phyloP scores from a whole-genome alignment of 108 stramenopile species.

The Fragilaria radians region DNA sequence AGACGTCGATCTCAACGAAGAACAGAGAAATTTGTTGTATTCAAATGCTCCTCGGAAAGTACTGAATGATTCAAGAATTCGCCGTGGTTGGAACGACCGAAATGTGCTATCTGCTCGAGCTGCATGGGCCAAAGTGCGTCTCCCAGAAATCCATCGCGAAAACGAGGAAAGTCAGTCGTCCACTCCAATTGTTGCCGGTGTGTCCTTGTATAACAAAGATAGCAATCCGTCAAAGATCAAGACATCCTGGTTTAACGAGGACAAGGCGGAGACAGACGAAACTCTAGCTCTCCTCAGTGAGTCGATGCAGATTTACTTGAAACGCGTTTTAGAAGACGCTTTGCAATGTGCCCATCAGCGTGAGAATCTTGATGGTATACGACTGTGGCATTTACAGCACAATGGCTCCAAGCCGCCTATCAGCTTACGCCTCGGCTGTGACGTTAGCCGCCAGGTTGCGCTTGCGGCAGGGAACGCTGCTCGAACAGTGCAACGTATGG shows the following conservation, averaged over 20 bases:
- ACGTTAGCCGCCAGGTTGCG: constrained; percentile 69
- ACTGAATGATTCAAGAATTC: constrained; percentile 12
- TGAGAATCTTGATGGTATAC: constrained; percentile 74
- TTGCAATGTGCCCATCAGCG: constrained; percentile 63
- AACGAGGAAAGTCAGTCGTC: constrained; percentile 10
- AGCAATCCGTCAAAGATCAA: constrained; percentile 1
- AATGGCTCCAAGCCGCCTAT: constrained; percentile 29
- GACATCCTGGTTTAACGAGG: constrained; percentile 65
- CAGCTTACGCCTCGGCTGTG: constrained; percentile 64
- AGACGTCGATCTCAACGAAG: constrained; percentile 38
- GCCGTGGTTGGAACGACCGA: constrained; percentile 50
- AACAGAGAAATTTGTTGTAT: constrained; percentile 56
- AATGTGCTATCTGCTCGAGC: constrained; percentile 66
- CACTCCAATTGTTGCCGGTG: constrained; percentile 29
- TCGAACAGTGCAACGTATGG: constrained; percentile 71
- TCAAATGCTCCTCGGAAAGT: constrained; percentile 16
- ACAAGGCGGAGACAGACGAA: constrained; percentile 59
- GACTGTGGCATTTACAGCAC: constrained; percentile 71
- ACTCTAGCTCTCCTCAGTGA: constrained; percentile 68
- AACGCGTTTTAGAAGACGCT: constrained; percentile 55
- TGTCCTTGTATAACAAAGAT: constrained; percentile 4
- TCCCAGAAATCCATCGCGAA: constrained; percentile 39
- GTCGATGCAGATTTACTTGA: constrained; percentile 61
- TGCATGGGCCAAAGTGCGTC: constrained; percentile 65
- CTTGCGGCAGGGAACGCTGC: constrained; percentile 73